A percentile compares a stretch with the other conserved stretches of the same genome.
Evolutionary conservation across 2,329 filamentous ascomycete genomes (phyloP).

Genomic region (Pestalotiopsis sp.): DNA sequence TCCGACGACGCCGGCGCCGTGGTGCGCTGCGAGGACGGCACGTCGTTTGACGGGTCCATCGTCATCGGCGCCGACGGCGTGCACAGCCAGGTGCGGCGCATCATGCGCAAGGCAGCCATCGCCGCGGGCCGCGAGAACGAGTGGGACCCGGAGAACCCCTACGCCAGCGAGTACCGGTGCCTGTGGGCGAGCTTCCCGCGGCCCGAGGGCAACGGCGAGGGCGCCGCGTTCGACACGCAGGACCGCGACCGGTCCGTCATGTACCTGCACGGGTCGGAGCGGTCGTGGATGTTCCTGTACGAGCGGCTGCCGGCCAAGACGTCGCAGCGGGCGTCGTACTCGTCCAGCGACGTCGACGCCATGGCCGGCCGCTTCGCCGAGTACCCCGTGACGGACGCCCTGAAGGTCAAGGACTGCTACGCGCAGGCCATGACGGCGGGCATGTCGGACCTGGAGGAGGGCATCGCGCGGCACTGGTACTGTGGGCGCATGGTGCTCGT

Average conservation of each 20-base stretch:
- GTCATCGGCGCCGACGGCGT: constrained; percentile 28
- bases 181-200: constrained; percentile 2
- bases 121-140: neutral
- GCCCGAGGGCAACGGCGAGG: neutral
- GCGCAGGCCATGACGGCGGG: neutral
- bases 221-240: neutral
- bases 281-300: constrained; percentile 7
- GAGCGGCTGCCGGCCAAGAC: constrained; percentile 19
- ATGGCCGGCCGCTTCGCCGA: constrained; percentile 29
- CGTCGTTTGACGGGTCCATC: constrained; percentile 22
- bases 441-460: constrained; percentile 14
- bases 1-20: constrained; percentile 19
- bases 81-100: constrained; percentile 22
- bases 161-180: neutral
- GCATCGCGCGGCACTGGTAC: constrained; percentile 15
- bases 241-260: neutral
- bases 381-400: constrained; percentile 22
- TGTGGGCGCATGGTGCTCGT: constrained; percentile 14
- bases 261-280: neutral
- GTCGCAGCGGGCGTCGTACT: constrained; percentile 26
- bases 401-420: neutral
- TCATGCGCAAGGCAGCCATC: constrained; percentile 18
- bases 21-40: constrained; percentile 24
- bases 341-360: constrained; percentile 26
- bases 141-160: neutral